Evolutionary conservation across 163 green algal species (phyloP).

Genomic region (Trebouxia gelatinosa): DNA sequence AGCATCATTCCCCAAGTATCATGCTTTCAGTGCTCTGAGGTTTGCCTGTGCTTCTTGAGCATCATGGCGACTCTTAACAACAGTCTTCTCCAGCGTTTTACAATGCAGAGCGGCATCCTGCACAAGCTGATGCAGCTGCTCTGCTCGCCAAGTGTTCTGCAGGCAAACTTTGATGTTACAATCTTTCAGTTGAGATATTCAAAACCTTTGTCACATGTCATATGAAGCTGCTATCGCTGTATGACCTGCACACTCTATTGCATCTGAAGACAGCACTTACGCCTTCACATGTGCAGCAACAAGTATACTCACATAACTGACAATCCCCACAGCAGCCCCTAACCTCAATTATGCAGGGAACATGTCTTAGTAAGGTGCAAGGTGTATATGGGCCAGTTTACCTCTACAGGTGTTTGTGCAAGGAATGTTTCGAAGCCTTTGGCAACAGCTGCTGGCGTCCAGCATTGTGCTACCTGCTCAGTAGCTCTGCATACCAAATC

Average conservation of each 20-base stretch:
- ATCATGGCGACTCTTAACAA: neutral
- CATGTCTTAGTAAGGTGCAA: too few species aligned
- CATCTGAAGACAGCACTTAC: neutral
- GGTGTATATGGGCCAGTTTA: too few species aligned
- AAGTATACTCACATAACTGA: neutral
- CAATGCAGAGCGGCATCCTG: constrained; percentile 8
- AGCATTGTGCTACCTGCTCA: constrained; percentile 12
- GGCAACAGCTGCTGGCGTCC: constrained; percentile 20
- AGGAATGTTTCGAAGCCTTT: constrained; percentile 21
- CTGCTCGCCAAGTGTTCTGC: neutral
- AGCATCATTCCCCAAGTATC: too few species aligned
- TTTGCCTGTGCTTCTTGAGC: neutral
- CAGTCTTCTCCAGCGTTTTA: neutral
- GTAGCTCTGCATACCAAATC: constrained; percentile 4
- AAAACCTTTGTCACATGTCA: too few species aligned
- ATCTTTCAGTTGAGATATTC: too few species aligned
- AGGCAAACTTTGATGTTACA: too few species aligned
- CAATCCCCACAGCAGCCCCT: too few species aligned
- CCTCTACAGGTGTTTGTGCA: constrained; percentile 10
- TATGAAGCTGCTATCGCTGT: neutral
- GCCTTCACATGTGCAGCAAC: neutral
- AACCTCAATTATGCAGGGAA: too few species aligned
- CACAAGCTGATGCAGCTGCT: constrained; percentile 9
- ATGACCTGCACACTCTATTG: neutral
- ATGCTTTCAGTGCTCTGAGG: neutral